Base-by-base conservation (phyloP, 2,329 filamentous ascomycete species). In the Biscogniauxia sp. region DNA sequence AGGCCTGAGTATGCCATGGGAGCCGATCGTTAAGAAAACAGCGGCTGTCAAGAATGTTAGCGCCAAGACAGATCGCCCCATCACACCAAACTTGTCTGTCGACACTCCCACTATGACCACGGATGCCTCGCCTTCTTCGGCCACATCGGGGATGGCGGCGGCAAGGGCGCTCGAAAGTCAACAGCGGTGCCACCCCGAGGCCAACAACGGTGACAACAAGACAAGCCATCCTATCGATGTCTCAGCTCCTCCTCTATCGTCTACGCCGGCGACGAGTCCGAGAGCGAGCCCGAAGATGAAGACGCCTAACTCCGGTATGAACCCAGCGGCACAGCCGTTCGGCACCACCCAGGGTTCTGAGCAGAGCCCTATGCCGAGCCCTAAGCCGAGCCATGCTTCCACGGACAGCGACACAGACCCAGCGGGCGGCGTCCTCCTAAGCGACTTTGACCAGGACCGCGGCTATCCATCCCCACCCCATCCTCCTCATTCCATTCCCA, bases 241-340 rank as follows among this genome's bases (percentile, higher is more conserved):
- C 19, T 51, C 53, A 15, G 20, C 17, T 25, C 51, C 41, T 37
- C 50, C 17, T 58, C 53, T 19, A 23, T 28, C 17, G 55, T 53
- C 6, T 20, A 53, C 13, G 60, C 59, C 60, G 19, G 23, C 60
- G 19, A 19, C 23, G 11, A 26, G 45, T 8, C 26, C 55, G 20
- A 20, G 28, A 37, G 11, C 55, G 13, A 45, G 19, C 3, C 49
- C 28, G 1, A 25, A 53, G 15, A 51, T 23, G 1, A 25, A 53
- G 15, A 51, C 11, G 17, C 9, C 28, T 4, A 58, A 25, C 55
- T 56, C 60, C 5, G 25, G 45, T n/a, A 59, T 57, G 20, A 50
- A 65, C 20, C 61, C 56, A 11, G 45, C 20, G 9, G 49, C 56
- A 4, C 55, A 57, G 55, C 8, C 57, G 3, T 41, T 62, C 20